phyloP scores from a whole-genome alignment of 2,329 filamentous ascomycete species.

The Cytospora paraplurivora region DNA sequence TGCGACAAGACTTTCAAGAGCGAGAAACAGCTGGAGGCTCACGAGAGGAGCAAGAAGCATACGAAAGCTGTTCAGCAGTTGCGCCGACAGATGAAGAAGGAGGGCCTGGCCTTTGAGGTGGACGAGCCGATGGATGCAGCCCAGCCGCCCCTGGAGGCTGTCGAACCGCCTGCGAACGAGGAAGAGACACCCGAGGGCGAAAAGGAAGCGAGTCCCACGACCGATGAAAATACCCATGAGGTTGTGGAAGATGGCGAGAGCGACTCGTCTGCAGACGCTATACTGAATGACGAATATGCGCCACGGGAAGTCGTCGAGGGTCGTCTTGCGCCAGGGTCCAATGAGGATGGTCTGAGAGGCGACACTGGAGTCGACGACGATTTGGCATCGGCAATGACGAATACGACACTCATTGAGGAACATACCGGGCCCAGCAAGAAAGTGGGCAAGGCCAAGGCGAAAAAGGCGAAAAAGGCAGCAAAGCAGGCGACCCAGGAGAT shows the following conservation, averaged over 20 bases:
- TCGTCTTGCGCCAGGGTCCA: conserved; percentile 16
- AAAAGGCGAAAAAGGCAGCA: conserved; percentile 52
- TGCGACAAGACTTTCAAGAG: conserved; percentile 86
- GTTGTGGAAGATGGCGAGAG: conserved; percentile 14
- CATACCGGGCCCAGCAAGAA: conserved; percentile 41
- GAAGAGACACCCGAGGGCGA: conserved; percentile 1
- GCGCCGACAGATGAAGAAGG: conserved; percentile 77
- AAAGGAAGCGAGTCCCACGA: conserved; percentile 11
- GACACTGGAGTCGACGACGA: conserved; percentile 22
- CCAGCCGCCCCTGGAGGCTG: background rate
- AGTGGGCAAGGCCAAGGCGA: conserved; percentile 53
- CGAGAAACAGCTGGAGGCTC: conserved; percentile 85
- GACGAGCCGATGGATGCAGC: conserved; percentile 22
- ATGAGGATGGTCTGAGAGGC: background rate
- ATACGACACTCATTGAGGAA: conserved; percentile 36
- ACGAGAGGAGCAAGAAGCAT: conserved; percentile 97
- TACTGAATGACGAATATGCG: conserved; percentile 48
- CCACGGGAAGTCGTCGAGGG: conserved; percentile 46
- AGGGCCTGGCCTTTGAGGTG: conserved; percentile 66
- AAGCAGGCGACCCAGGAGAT: conserved; percentile 41
- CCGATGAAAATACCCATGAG: background rate
- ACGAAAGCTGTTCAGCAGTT: conserved; percentile 81
- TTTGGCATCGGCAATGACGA: conserved; percentile 30
- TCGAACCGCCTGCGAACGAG: background rate
- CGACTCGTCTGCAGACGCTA: conserved; percentile 23